Evolutionary conservation across 163 green algal genomes (phyloP).

Genomic region (Scenedesmus sp.): DNA sequence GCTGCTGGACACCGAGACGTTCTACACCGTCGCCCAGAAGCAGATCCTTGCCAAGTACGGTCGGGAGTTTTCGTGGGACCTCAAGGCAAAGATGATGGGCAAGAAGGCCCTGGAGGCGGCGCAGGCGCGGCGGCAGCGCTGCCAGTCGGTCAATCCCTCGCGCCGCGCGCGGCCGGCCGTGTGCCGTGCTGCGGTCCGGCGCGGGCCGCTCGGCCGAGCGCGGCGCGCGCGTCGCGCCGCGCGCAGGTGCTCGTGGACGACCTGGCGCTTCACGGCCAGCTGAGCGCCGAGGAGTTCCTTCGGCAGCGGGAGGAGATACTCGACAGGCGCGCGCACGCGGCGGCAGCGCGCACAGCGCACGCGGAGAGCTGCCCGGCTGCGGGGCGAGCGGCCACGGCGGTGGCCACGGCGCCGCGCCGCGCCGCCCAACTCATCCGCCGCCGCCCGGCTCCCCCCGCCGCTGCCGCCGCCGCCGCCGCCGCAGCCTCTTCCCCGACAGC

Average conservation of each 20-base stretch:
- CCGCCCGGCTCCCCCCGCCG: too few species aligned
- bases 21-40: slow-evolving; percentile 83
- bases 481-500: slow-evolving; percentile 77
- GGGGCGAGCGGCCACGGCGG: too few species aligned
- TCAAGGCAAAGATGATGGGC: slow-evolving; percentile 84
- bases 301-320: slow-evolving; percentile 74
- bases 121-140: slow-evolving; percentile 41
- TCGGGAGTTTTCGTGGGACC: slow-evolving; percentile 80
- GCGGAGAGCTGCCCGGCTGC: too few species aligned
- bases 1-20: slow-evolving; percentile 81
- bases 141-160: background rate
- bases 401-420: too few species aligned
- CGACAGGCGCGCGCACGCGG: too few species aligned
- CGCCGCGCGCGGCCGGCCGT: too few species aligned
- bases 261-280: slow-evolving; percentile 61
- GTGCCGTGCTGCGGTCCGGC: too few species aligned
- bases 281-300: slow-evolving; percentile 81
- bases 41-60: slow-evolving; percentile 63
- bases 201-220: too few species aligned
- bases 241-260: slow-evolving; percentile 59
- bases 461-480: too few species aligned
- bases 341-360: too few species aligned
- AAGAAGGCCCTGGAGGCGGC: slow-evolving; percentile 65
- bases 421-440: too few species aligned
- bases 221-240: too few species aligned